Percentiles rank a stretch among this genome's conserved stretches.
Evolutionary conservation across 1,284 basidiomycete genomes (phyloP).

Genomic region (Ganoderma resinaceum): DNA sequence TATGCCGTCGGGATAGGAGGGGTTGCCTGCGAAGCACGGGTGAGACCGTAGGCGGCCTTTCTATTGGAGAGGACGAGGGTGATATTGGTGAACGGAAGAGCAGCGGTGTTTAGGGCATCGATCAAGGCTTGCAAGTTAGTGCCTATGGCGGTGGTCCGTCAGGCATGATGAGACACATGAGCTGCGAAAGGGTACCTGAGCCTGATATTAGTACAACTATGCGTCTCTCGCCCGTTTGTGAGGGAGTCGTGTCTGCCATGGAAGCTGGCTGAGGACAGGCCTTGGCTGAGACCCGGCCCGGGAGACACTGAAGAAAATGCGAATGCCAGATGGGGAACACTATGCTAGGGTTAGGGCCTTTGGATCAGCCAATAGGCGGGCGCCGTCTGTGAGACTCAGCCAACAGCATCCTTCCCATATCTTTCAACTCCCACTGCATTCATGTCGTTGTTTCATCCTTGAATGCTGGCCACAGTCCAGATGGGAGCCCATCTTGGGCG

Average conservation of each 20-base stretch:
- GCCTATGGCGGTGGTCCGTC: slow-evolving; percentile 55
- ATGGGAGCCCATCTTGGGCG: slow-evolving; percentile 7
- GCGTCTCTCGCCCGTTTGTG: slow-evolving; percentile 37
- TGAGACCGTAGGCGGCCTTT: slow-evolving; percentile 90
- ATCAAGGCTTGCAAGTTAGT: slow-evolving; percentile 97
- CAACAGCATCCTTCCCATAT: neutral
- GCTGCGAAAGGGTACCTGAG: slow-evolving; percentile 66
- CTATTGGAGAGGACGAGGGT: slow-evolving; percentile 91
- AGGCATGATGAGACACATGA: slow-evolving; percentile 6
- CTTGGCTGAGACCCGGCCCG: neutral
- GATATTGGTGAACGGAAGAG: slow-evolving; percentile 76
- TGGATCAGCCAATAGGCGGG: neutral
- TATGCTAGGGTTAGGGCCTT: neutral
- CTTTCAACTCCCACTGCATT: neutral
- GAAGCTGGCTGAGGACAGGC: neutral
- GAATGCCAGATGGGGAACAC: neutral
- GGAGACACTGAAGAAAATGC: neutral
- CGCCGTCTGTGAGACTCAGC: neutral
- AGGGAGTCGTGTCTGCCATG: slow-evolving; percentile 31
- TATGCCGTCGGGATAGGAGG: slow-evolving; percentile 87
- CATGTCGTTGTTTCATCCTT: neutral
- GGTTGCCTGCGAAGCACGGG: slow-evolving; percentile 72
- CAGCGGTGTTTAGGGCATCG: slow-evolving; percentile 76
- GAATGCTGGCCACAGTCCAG: neutral
- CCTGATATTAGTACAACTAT: slow-evolving; percentile 82